Percentiles rank a stretch among this genome's conserved stretches.
Conservation (phyloP, 2,329 filamentous ascomycete genomes). For the Alternaria ventricosa region DNA sequence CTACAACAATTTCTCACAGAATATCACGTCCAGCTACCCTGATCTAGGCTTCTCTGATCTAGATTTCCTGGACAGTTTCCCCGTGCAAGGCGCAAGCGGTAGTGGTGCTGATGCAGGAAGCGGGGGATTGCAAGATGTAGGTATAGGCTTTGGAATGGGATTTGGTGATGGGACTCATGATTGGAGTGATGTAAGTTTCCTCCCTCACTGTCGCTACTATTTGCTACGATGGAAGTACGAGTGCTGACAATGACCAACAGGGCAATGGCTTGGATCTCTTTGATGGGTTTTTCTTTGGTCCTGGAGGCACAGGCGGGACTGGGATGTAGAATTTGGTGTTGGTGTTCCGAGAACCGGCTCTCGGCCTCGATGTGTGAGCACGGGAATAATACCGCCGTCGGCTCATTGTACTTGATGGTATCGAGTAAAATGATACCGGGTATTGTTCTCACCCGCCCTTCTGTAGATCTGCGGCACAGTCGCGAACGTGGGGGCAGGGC, state of each 20-base stretch:
- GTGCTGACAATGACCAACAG: not conserved
- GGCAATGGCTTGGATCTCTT: conserved; percentile 59
- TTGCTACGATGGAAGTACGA: not conserved
- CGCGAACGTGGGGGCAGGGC: not conserved
- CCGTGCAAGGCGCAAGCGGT: conserved; percentile 35
- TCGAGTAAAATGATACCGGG: not conserved
- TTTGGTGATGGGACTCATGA: conserved; percentile 62
- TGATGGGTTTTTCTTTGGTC: conserved; percentile 64
- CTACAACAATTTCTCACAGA: conserved; percentile 39
- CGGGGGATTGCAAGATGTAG: conserved; percentile 61
- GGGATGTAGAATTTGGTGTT: conserved; percentile 1
- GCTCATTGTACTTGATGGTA: not conserved
- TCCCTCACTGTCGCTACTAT: not conserved
- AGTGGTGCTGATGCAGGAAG: conserved; percentile 46
- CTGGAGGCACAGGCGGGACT: conserved; percentile 5
- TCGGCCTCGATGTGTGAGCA: not conserved
- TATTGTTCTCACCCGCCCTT: not conserved
- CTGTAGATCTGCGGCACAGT: not conserved
- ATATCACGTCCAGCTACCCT: conserved; percentile 36
- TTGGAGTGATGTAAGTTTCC: conserved; percentile 49
- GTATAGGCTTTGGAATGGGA: conserved; percentile 62
- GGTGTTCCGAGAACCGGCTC: not conserved
- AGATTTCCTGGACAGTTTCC: conserved; percentile 62
- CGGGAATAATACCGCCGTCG: too few relatives aligned
- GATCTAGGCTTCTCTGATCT: conserved; percentile 55